Percentiles rank a stretch among this genome's conserved stretches.
These are phyloP conservation scores for Yarrowia deformans DNA, from an alignment of 805 yeast species.

Conservation along the genomic window DNA sequence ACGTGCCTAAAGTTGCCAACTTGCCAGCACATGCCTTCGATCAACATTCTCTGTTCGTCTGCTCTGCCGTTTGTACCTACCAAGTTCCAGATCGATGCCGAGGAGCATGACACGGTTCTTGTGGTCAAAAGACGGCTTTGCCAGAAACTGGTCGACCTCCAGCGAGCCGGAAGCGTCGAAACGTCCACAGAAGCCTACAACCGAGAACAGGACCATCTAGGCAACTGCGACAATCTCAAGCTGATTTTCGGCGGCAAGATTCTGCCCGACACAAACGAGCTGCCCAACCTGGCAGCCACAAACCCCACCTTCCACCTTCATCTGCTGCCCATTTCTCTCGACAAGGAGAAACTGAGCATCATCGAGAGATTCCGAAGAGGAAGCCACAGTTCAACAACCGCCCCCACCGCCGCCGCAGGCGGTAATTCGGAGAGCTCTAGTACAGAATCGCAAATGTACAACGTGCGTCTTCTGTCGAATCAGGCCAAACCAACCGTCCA, in stretches of 20 bases:
- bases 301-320: constrained; percentile 33
- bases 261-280: neutral
- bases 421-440: neutral
- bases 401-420: too few relatives aligned
- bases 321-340: constrained; percentile 13
- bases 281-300: constrained; percentile 15
- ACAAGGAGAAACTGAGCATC: constrained; percentile 10
- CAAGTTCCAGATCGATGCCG: constrained; percentile 33
- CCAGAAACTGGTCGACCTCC: constrained; percentile 20
- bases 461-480: constrained; percentile 13
- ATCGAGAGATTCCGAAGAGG: constrained; percentile 18
- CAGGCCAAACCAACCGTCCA: constrained; percentile 9
- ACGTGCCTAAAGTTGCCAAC: constrained; percentile 32
- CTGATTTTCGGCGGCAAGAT: constrained; percentile 38
- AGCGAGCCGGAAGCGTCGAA: constrained; percentile 10
- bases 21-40: constrained; percentile 37
- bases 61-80: constrained; percentile 29
- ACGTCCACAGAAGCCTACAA: constrained; percentile 31
- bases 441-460: neutral
- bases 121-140: constrained; percentile 22
- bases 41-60: constrained; percentile 38
- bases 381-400: neutral
- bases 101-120: constrained; percentile 15
- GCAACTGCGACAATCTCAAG: constrained; percentile 14
- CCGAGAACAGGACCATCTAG: constrained; percentile 31